phyloP scores from a whole-genome alignment of 768 basidiomycete species.

The Kwoniella bestiolae region DNA sequence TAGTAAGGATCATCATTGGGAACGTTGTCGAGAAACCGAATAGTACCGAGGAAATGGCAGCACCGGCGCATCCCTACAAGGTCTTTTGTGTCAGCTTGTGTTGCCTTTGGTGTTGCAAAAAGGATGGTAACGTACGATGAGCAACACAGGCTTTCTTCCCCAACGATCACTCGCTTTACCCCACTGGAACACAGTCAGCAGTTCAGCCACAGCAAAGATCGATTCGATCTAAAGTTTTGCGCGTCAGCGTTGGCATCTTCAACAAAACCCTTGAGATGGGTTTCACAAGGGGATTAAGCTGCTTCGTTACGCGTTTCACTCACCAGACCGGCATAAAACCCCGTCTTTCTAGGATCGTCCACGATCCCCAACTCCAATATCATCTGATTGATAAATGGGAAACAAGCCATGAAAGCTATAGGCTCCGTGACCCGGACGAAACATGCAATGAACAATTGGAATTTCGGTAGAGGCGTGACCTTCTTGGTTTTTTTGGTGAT shows the following conservation, averaged over 20 bases:
- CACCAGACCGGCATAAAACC: slow-evolving; percentile 44
- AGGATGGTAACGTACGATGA: slow-evolving; percentile 33
- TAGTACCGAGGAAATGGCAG: slow-evolving; percentile 37
- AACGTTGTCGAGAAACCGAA: slow-evolving; percentile 46
- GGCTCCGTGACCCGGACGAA: slow-evolving; percentile 45
- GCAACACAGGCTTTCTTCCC: slow-evolving; percentile 44
- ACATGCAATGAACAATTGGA: slow-evolving; percentile 40
- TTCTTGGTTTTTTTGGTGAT: background rate
- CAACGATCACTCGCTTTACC: slow-evolving; percentile 40
- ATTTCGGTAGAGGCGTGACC: slow-evolving; percentile 44
- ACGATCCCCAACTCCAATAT: slow-evolving; percentile 40
- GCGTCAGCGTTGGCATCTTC: no score
- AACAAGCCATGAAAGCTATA: slow-evolving; percentile 42
- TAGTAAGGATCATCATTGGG: slow-evolving; percentile 34
- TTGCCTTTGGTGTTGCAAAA: background rate
- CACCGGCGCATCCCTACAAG: slow-evolving; percentile 41
- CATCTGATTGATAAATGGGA: slow-evolving; percentile 53
- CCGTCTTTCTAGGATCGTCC: slow-evolving; percentile 37
- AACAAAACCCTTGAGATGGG: no score
- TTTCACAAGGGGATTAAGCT: no score
- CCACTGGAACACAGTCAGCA: slow-evolving; percentile 49
- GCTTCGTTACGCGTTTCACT: slow-evolving; percentile 19
- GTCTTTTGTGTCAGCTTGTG: slow-evolving; percentile 18
- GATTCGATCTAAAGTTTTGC: slow-evolving; percentile 53
- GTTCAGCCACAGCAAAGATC: slow-evolving; percentile 43